Evolutionary conservation across 2,329 filamentous ascomycete genomes (phyloP).

Genomic region (Dothideomycetidae sp.): DNA sequence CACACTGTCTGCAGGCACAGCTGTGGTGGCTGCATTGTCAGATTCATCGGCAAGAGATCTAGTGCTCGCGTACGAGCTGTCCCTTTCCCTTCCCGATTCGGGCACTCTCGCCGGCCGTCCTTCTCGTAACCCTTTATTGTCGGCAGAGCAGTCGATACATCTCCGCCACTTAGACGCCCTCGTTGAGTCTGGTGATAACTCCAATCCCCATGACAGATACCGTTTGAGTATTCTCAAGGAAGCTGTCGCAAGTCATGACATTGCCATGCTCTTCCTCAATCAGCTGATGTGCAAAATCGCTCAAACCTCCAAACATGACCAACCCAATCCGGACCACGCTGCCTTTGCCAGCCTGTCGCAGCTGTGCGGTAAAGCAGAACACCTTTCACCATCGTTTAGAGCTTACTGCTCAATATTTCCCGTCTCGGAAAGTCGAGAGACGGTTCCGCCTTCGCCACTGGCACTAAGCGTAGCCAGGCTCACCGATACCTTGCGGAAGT

Average conservation of each 20-base stretch:
- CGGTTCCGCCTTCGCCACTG: too few relatives aligned
- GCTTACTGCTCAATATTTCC: too few relatives aligned
- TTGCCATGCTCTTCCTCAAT: slow-evolving; percentile 2
- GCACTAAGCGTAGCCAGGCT: neutral
- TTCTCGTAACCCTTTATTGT: neutral
- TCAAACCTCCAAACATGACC: neutral
- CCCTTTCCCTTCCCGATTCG: too few relatives aligned
- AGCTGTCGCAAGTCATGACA: slow-evolving; percentile 1
- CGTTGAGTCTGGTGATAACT: neutral
- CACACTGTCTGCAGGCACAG: too few relatives aligned
- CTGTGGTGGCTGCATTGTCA: too few relatives aligned
- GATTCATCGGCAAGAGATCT: too few relatives aligned
- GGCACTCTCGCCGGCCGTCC: neutral
- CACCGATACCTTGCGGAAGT: neutral
- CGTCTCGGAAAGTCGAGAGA: too few relatives aligned
- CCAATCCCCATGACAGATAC: neutral
- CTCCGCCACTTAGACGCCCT: neutral
- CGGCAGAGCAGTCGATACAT: neutral
- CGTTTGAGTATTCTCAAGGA: slow-evolving; percentile 2
- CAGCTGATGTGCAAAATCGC: neutral
- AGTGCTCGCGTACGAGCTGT: too few relatives aligned
- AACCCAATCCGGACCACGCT: neutral
- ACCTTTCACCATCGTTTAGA: too few relatives aligned
- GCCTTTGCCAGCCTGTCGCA: neutral
- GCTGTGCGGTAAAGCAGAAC: neutral